Percentiles rank a stretch among this genome's conserved stretches.
Conservation (phyloP, 768 basidiomycete species). For the Trametes punicea region DNA sequence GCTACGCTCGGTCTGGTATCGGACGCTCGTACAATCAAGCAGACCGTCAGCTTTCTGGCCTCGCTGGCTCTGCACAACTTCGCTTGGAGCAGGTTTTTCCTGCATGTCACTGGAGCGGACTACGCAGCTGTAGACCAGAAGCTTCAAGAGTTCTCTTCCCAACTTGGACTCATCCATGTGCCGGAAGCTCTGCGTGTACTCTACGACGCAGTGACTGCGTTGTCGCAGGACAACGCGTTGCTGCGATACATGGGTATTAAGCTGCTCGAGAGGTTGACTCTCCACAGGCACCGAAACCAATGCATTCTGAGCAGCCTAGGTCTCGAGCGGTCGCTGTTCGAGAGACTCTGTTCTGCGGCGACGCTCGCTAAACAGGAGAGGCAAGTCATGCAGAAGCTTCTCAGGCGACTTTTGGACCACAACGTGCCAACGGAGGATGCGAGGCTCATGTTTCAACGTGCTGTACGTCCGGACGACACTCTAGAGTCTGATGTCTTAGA, state of each 20-base stretch:
- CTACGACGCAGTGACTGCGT: slow-evolving; percentile 45
- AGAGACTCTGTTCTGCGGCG: slow-evolving; percentile 36
- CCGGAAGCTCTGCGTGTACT: slow-evolving; percentile 62
- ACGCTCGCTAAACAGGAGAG: slow-evolving; percentile 46
- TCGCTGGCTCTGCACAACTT: slow-evolving; percentile 67
- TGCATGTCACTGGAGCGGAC: slow-evolving; percentile 38
- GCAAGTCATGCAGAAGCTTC: slow-evolving; percentile 55
- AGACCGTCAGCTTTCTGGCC: slow-evolving; percentile 64
- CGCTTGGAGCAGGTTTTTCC: slow-evolving; percentile 53
- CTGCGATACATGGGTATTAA: slow-evolving; percentile 56
- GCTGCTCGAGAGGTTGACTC: slow-evolving; percentile 59
- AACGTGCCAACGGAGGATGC: slow-evolving; percentile 65
- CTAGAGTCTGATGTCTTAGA: slow-evolving; percentile 68
- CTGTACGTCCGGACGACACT: slow-evolving; percentile 44
- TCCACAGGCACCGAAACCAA: slow-evolving; percentile 64
- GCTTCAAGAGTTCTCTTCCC: slow-evolving; percentile 39
- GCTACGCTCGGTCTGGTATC: slow-evolving; percentile 53
- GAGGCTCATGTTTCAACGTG: slow-evolving; percentile 58
- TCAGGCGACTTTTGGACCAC: slow-evolving; percentile 71
- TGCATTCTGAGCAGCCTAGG: slow-evolving; percentile 60
- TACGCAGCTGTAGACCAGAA: slow-evolving; percentile 42
- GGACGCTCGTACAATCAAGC: slow-evolving; percentile 45
- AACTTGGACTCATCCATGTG: slow-evolving; percentile 49
- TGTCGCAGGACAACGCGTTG: slow-evolving; percentile 33
- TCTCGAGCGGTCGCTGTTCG: slow-evolving; percentile 51